Evolutionary conservation across 2,329 filamentous ascomycete genomes (phyloP), one percentile per base, ranked within the genome.

Genomic region (Ascochyta viciae-villosae): DNA sequence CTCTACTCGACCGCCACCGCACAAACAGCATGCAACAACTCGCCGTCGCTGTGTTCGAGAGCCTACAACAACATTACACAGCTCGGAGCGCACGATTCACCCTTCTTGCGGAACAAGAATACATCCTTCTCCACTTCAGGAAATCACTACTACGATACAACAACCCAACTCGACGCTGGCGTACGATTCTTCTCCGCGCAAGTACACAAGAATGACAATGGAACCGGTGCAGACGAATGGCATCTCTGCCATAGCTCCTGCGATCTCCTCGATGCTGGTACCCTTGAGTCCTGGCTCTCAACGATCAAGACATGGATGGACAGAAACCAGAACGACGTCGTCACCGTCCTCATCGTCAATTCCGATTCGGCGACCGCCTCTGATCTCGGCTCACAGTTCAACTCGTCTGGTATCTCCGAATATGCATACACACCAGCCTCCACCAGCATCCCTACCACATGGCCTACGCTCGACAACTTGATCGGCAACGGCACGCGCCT

Each of bases 1-100:
- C 61, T 75, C 61, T 71, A 58, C 57, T 53, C 63, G 12, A 58
- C 64, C 50, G 58, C 58, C 45, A 66, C 67, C 5, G 73, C 73
- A 53, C 69, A 76, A 48, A 73, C 70, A 62, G 85, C 87, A 29
- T 95, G 91, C 83, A 95, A 95, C 78, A 94, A 94, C 80, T 92
- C 89, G 0, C 89, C 90, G 0, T 78, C 82, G 39, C 83, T 95
- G 37, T 95, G 91, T 80, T 80, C 78, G 58, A 85, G 85, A 61
- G 78, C 84, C 16, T 95, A 95, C 79, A 87, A 86, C 77, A 86
- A 89, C 63, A 84, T 95, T 65, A 93, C 90, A 3, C 84, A 93
- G 73, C 85, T 94, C 68, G 90, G 90, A 22, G 89, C 89, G 16
- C 90, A 93, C 77, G 84, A 92, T 76, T 87, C 85, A 58, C 82